These are phyloP conservation scores for Pyrenochaeta sp. DNA, from an alignment of 2,329 filamentous ascomycete genomes.

Conservation along the genomic window DNA sequence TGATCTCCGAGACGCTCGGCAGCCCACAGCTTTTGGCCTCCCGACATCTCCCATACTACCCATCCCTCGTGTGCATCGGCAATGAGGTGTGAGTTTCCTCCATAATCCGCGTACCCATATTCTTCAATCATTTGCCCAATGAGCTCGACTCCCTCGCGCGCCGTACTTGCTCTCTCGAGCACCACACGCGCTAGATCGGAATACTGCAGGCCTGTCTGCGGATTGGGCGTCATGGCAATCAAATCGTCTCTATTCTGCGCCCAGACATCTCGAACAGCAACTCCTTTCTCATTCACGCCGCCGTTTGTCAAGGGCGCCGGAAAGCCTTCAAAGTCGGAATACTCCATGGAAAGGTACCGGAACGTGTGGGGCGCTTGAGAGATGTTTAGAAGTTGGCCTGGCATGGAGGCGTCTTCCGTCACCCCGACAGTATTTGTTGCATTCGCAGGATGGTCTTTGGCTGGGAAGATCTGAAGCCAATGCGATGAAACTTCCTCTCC, in stretches of 20 bases:
- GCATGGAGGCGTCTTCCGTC: constrained; percentile 50
- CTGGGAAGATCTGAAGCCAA: constrained; percentile 58
- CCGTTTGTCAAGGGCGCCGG: constrained; percentile 56
- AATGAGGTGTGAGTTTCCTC: constrained; percentile 55
- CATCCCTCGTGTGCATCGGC: constrained; percentile 50
- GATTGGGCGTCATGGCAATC: constrained; percentile 52
- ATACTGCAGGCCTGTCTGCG: constrained; percentile 54
- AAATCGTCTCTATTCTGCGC: constrained; percentile 52
- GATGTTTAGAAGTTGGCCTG: constrained; percentile 45
- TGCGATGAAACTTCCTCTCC: constrained; percentile 60
- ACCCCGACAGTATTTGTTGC: constrained; percentile 56
- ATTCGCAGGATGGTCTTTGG: constrained; percentile 51
- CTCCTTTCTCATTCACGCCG: constrained; percentile 54
- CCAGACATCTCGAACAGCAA: constrained; percentile 55
- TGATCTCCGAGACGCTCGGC: constrained; percentile 43
- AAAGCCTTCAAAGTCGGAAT: constrained; percentile 54
- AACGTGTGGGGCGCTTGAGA: constrained; percentile 45
- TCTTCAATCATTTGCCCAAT: constrained; percentile 52
- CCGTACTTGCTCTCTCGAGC: constrained; percentile 52
- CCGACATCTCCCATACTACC: constrained; percentile 48
- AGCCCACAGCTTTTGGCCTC: constrained; percentile 46
- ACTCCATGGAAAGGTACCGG: constrained; percentile 50
- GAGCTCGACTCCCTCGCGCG: constrained; percentile 54
- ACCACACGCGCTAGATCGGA: constrained; percentile 53
- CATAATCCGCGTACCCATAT: constrained; percentile 55